These are phyloP conservation scores for Sclerotinia nivalis DNA, from an alignment of 2,329 filamentous ascomycete genomes.

Conservation along the genomic window DNA sequence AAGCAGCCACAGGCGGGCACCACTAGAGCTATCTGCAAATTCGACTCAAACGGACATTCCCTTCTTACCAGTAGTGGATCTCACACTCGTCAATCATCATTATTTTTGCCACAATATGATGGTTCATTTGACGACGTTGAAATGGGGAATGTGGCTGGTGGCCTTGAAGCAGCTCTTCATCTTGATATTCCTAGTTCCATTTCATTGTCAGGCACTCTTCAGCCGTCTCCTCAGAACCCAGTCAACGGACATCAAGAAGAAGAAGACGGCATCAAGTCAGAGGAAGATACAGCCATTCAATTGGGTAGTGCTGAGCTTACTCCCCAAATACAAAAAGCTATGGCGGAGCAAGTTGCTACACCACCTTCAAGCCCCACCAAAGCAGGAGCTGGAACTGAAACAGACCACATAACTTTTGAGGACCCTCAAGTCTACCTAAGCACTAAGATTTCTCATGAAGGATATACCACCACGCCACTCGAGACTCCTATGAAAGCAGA, in stretches of 20 bases:
- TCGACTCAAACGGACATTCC: neutral
- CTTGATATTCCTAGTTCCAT: accelerated
- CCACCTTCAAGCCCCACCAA: neutral
- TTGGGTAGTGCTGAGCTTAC: neutral
- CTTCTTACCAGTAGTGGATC: neutral
- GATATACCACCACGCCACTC: neutral
- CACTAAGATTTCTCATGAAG: neutral
- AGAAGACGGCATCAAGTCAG: neutral
- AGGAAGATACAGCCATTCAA: neutral
- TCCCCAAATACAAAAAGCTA: neutral
- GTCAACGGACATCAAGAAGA: neutral
- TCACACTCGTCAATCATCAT: neutral
- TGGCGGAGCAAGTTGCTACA: neutral
- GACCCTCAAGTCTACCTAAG: neutral
- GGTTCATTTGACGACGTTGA: neutral
- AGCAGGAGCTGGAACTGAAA: too few species aligned
- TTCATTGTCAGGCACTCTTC: too few species aligned
- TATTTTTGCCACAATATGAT: neutral
- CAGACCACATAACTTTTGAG: neutral
- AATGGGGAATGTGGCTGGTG: neutral
- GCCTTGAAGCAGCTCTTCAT: neutral
- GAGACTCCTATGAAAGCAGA: neutral
- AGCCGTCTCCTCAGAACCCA: neutral
- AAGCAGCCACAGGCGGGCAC: neutral
- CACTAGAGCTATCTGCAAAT: too few species aligned